Evolutionary conservation across 257 asterid species (phyloP), one percentile per base, ranked within the genome.

Genomic region (Salvia hispanica): DNA sequence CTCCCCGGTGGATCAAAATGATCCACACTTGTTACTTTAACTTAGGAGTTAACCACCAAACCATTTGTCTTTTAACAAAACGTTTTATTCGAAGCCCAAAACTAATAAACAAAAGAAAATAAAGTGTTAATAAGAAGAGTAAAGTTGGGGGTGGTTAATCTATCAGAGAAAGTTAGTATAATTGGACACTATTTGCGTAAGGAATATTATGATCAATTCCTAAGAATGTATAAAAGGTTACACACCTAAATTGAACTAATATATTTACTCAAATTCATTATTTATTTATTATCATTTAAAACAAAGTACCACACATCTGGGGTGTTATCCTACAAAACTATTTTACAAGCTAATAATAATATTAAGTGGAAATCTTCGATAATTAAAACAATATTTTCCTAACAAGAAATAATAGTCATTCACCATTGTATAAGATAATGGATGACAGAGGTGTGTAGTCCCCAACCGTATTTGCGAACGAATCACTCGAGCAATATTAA

Each of bases 361-460:
- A 53, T 12, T 25, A 55, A 21, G 36, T 54, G 46, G 34, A 56
- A 28, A 50, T n/a, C 0, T 53, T 14, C 9, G 16, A 39, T 42
- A 6, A 34, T 42, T 10, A 34, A 34, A 25, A 36, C 56, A 42
- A 58, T 55, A 50, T 14, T 50, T 40, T 59, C 14, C 28, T 11
- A n/a, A n/a, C n/a, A n/a, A n/a, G n/a, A n/a, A n/a, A n/a, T 6
- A 40, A 67, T 44, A 47, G 59, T 28, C 4, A 12, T 45, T 11
- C 37, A 18, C 14, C 14, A 54, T 51, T 76, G 54, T 13, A 57
- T 33, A 50, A 21, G 25, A 21, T 21, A 21, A 21, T 50, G 47
- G 42, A 47, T 70, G 52, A 36, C 45, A 71, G 62, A 67, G 58
- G 64, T 62, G 75, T 74, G 80, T n/a, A n/a, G n/a, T 58, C 76